Evolutionary conservation across 768 basidiomycete genomes (phyloP).

Genomic region (Boletales sp.): DNA sequence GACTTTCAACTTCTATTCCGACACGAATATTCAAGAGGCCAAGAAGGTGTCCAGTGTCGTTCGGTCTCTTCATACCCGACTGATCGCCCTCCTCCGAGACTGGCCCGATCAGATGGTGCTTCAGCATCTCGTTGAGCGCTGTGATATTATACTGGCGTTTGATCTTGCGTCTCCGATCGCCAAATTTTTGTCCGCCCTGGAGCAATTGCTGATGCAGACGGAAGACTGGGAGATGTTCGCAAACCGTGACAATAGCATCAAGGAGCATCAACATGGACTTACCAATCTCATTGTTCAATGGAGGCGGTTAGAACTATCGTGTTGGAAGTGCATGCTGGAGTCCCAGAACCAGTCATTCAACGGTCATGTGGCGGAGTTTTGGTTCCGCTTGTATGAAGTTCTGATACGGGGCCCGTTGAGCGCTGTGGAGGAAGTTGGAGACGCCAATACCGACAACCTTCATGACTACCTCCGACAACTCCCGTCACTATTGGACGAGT

Average conservation of each 20-base stretch:
- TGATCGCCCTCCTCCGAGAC: conserved; percentile 59
- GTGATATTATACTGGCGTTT: conserved; percentile 59
- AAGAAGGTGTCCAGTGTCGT: conserved; percentile 57
- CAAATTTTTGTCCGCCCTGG: conserved; percentile 75
- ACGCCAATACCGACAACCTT: conserved; percentile 32
- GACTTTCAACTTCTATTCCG: conserved; percentile 74
- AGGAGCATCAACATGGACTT: conserved; percentile 58
- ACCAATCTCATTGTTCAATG: conserved; percentile 79
- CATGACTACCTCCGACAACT: conserved; percentile 59
- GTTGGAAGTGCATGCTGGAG: conserved; percentile 80
- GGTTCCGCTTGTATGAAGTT: conserved; percentile 87
- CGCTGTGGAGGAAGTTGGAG: conserved; percentile 38
- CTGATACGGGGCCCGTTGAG: conserved; percentile 59
- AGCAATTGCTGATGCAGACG: conserved; percentile 79
- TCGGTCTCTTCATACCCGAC: conserved; percentile 44
- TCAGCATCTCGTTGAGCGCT: conserved; percentile 75
- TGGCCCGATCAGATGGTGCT: conserved; percentile 99
- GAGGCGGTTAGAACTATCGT: conserved; percentile 85
- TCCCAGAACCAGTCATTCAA: conserved; percentile 54
- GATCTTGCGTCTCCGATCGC: conserved; percentile 72
- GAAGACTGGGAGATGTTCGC: conserved; percentile 98
- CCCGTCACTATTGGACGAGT: conserved; percentile 77
- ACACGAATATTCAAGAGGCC: conserved; percentile 70
- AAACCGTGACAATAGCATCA: conserved; percentile 85
- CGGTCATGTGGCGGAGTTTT: conserved; percentile 63